Evolutionary conservation across 2,329 filamentous ascomycete genomes (phyloP), one percentile per base, ranked within the genome.

Genomic region (Colletotrichum echinochloae): DNA sequence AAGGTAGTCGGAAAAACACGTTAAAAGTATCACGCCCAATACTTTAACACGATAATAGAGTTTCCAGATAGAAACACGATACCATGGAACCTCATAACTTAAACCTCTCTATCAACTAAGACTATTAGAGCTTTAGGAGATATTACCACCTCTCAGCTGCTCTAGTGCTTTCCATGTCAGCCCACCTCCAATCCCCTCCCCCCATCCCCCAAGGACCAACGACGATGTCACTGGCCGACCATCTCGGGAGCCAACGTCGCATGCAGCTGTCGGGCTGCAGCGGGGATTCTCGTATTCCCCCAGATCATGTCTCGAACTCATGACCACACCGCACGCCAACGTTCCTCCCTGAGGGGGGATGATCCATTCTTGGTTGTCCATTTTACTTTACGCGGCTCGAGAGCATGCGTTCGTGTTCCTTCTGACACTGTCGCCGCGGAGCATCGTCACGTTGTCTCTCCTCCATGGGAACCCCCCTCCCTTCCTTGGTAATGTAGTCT

Each of bases 241-340:
- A 20, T 14, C 28, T 39, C 28, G 26, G 51, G 37, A 52, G n/a
- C 37, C 57, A 30, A 67, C 30, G 51, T 62, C 33, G 67, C 67
- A 67, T 70, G 67, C 67, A 67, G 57, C 56, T 30, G 33, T n/a
- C 23, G 14, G 30, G 63, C 23, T 51, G 35, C 41, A 51, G 48
- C 7, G 26, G 16, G n/a, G 14, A 55, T 62, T 26, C 67, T 70
- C 67, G 67, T 70, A 70, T 70, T 70, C 35, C n/a, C n/a, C n/a
- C 44, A 26, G 35, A 57, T 2, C 23, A 16, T 60, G 44, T 54
- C 48, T 41, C 23, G 37, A 28, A 54, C 57, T 48, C 57, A 52
- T 67, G 57, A 67, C 28, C 41, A 14, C 35, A 20, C 41, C 23
- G 9, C n/a, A 16, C n/a, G 2, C 59, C 16, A 48, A 20, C 6